Conservation (phyloP, 169 alveolate species). For the Babesia sp. region DNA sequence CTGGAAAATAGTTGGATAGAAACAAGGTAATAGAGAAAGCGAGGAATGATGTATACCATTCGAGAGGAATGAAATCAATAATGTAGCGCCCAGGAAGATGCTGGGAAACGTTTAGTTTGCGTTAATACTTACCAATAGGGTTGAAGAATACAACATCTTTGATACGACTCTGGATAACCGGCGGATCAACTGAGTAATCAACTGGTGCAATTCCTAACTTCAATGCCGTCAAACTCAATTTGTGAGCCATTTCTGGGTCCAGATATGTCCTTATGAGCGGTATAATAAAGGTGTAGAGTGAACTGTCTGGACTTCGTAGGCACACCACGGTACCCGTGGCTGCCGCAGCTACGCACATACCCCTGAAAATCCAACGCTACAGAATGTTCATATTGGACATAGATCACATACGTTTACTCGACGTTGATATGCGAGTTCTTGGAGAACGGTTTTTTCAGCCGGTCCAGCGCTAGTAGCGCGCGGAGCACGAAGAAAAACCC, state of each 20-base stretch:
- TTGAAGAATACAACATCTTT: conserved; percentile 39
- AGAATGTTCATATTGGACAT: neutral
- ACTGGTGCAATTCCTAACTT: conserved; percentile 71
- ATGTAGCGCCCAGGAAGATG: too few species aligned
- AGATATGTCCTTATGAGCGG: conserved; percentile 61
- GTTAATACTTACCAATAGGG: conserved; percentile 47
- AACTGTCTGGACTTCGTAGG: conserved; percentile 30
- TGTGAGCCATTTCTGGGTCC: conserved; percentile 74
- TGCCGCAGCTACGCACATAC: conserved; percentile 45
- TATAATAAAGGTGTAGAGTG: conserved; percentile 62
- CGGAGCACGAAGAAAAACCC: neutral
- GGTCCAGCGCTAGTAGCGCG: conserved; percentile 13
- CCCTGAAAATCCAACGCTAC: conserved; percentile 49
- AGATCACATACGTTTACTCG: conserved; percentile 33
- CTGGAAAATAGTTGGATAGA: conserved; percentile 23
- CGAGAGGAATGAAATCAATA: too few species aligned
- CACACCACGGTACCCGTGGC: conserved; percentile 52
- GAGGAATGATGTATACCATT: too few species aligned
- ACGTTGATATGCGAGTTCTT: conserved; percentile 30
- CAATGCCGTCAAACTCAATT: conserved; percentile 63
- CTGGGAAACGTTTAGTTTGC: too few species aligned
- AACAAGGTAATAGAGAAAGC: too few species aligned
- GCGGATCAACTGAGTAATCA: conserved; percentile 71
- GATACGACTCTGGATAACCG: conserved; percentile 50
- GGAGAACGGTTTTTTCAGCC: too few species aligned